Evolutionary conservation across 1,284 basidiomycete species (phyloP).

Genomic region (Sanghuangporus sanghuang): DNA sequence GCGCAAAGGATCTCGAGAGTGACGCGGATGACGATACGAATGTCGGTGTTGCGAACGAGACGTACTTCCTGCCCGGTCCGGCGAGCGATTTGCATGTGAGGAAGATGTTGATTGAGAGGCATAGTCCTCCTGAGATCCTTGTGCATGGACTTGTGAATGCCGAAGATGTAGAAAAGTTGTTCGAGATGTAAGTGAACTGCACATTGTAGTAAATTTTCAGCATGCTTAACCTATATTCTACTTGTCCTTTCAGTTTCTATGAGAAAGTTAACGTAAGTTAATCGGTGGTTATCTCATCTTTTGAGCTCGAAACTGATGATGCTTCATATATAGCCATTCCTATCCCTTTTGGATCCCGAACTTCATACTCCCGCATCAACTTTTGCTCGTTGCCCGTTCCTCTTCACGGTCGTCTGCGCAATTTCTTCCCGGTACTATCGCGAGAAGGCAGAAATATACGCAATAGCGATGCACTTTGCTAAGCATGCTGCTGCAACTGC

Average conservation of each 20-base stretch:
- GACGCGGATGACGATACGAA: conserved; percentile 49
- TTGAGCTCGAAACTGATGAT: background rate
- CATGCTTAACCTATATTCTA: conserved; percentile 5
- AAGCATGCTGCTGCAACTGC: conserved; percentile 76
- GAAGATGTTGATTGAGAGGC: conserved; percentile 70
- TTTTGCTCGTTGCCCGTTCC: conserved; percentile 73
- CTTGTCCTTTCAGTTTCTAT: conserved; percentile 46
- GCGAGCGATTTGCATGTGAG: conserved; percentile 63
- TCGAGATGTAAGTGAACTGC: conserved; percentile 62
- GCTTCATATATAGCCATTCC: conserved; percentile 49
- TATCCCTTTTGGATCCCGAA: conserved; percentile 66
- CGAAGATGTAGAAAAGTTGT: conserved; percentile 77
- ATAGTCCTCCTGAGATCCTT: conserved; percentile 78
- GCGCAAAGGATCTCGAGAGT: conserved; percentile 18
- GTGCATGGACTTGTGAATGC: conserved; percentile 76
- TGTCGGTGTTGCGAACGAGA: conserved; percentile 75
- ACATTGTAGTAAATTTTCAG: conserved; percentile 1
- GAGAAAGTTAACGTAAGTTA: conserved; percentile 59
- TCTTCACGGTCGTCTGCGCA: conserved; percentile 81
- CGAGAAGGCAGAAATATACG: conserved; percentile 75
- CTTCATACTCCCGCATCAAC: conserved; percentile 70
- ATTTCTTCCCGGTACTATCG: conserved; percentile 71
- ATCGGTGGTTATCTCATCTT: background rate
- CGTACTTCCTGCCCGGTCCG: conserved; percentile 79
- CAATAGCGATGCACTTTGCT: conserved; percentile 83